Conservation (phyloP, 768 basidiomycete genomes). For the Cystobasidium ongulense region DNA sequence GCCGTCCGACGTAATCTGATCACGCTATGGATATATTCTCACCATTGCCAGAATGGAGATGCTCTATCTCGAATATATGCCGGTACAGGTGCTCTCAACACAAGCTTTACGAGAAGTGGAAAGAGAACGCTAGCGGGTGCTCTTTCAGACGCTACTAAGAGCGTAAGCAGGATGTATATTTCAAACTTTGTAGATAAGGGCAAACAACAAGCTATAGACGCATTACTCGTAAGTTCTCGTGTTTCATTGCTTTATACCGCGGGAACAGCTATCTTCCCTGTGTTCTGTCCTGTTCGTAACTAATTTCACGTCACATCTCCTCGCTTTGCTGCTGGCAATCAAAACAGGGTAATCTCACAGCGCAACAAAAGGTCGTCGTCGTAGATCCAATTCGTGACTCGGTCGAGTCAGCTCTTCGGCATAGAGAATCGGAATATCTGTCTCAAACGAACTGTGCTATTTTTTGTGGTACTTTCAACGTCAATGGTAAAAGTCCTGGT, state of each 20-base stretch:
- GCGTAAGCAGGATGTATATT: conserved; percentile 70
- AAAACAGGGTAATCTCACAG: conserved; percentile 79
- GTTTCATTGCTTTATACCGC: too few relatives aligned
- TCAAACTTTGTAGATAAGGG: conserved; percentile 94
- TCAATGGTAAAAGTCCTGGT: conserved; percentile 74
- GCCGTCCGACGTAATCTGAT: too few relatives aligned
- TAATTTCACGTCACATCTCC: neutral
- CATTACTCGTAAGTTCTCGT: conserved; percentile 67
- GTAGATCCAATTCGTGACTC: conserved; percentile 90
- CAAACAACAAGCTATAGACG: conserved; percentile 90
- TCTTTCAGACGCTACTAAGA: conserved; percentile 92
- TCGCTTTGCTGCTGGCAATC: neutral
- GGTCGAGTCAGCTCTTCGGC: conserved; percentile 61
- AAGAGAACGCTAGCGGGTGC: conserved; percentile 88
- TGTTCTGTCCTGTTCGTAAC: neutral
- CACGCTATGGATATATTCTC: neutral
- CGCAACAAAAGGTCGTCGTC: conserved; percentile 76
- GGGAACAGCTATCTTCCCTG: too few relatives aligned
- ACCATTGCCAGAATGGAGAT: conserved; percentile 63
- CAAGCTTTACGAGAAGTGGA: conserved; percentile 87
- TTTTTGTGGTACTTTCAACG: conserved; percentile 89
- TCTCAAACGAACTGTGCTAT: conserved; percentile 61
- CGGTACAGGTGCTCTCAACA: conserved; percentile 70
- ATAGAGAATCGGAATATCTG: conserved; percentile 74
- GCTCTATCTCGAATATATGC: conserved; percentile 89